Conservation (phyloP, 768 basidiomycete genomes). For the Exidia glandulosa region DNA sequence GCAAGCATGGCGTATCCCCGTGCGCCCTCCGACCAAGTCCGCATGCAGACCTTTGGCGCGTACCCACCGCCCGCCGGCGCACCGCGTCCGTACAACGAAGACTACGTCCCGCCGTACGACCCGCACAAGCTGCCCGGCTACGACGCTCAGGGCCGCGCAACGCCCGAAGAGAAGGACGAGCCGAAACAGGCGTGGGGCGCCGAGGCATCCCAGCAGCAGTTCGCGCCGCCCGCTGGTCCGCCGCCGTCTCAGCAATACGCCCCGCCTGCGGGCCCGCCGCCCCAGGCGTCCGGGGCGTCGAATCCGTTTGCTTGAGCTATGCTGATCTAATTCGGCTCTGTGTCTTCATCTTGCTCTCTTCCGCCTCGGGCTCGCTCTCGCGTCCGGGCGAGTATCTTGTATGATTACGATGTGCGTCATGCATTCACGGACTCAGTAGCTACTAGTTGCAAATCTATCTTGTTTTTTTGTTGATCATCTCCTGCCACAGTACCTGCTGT, state of each 20-base stretch:
- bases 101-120: slow-evolving; percentile 48
- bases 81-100: not conserved
- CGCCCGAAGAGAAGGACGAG: slow-evolving; percentile 2
- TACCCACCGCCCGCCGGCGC: slow-evolving; percentile 29
- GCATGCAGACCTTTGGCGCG: slow-evolving; percentile 18
- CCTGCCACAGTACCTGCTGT: too few relatives aligned
- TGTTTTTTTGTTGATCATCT: too few relatives aligned
- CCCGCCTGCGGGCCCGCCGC: not conserved
- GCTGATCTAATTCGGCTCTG: too few relatives aligned
- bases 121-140: slow-evolving; percentile 12
- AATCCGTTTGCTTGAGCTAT: not conserved
- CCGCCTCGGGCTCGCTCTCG: too few relatives aligned
- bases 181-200: slow-evolving; percentile 11
- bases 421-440: not conserved
- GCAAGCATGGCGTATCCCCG: slow-evolving; percentile 24
- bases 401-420: not conserved
- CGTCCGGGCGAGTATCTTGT: too few relatives aligned
- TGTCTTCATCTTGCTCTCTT: too few relatives aligned
- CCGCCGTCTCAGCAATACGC: slow-evolving; percentile 27
- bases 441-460: not conserved
- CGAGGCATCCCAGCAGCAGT: slow-evolving; percentile 11
- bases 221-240: slow-evolving; percentile 40
- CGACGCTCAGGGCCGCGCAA: slow-evolving; percentile 21
- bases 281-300: too few relatives aligned
- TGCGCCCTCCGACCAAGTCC: slow-evolving; percentile 13